phyloP scores from a whole-genome alignment of 345 rosid species.

The Kandelia obovata region DNA sequence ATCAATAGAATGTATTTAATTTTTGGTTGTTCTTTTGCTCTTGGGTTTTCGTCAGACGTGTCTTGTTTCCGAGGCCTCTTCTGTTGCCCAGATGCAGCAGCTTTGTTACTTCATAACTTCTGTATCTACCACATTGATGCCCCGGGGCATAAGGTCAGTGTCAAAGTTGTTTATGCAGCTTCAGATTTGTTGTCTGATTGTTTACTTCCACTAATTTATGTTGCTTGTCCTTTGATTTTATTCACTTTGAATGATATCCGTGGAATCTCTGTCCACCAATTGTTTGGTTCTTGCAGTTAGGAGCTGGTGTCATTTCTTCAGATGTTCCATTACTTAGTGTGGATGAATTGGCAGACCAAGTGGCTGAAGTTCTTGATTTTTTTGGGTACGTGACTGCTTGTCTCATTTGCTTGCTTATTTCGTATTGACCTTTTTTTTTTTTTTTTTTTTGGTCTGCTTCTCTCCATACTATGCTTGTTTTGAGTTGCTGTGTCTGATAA shows the following conservation, averaged over 20 bases:
- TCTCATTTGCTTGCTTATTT: background rate
- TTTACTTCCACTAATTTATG: background rate
- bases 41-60: conserved; percentile 28
- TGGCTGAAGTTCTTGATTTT: conserved; percentile 56
- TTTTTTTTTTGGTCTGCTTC: background rate
- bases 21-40: background rate
- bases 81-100: conserved; percentile 48
- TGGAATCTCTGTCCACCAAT: conserved; percentile 24
- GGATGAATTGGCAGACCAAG: conserved; percentile 60
- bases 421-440: background rate
- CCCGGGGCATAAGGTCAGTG: conserved; percentile 70
- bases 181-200: background rate
- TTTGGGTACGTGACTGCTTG: conserved; percentile 37
- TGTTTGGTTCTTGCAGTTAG: conserved; percentile 54
- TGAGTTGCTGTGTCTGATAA: too few relatives aligned
- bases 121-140: conserved; percentile 67
- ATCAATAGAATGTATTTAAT: conserved; percentile 3
- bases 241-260: conserved; percentile 18
- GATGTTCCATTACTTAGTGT: conserved; percentile 49
- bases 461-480: too few relatives aligned
- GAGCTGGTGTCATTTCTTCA: conserved; percentile 52
- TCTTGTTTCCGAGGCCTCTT: conserved; percentile 61
- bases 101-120: conserved; percentile 58
- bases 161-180: conserved; percentile 3
- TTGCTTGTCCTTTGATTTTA: background rate